Evolutionary conservation across 345 rosid species (phyloP), one percentile per base, ranked within the genome.

Genomic region (Melaleuca quinquenervia): DNA sequence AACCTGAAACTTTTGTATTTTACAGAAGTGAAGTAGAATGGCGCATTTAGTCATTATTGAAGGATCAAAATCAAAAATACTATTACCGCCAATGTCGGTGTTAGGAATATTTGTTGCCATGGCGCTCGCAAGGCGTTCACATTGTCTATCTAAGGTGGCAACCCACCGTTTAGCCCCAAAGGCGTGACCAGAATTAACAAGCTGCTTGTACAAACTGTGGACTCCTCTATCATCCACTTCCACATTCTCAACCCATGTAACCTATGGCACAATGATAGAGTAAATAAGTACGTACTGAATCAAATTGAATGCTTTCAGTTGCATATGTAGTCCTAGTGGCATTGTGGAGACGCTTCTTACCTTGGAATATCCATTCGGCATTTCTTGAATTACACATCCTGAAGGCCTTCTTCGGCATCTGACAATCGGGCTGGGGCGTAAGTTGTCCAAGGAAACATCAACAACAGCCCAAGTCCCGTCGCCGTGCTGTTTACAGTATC

Each of bases 111-210:
- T 92, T 50, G 92, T 89, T 49, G 96, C 93, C 92, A 92, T 87
- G 80, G 93, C 93, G 86, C 96, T 92, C 8, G 98, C 95, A 14
- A 94, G 93, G 32, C 99, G 87, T 90, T 96, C 96, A 51, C 98
- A 92, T 74, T 96, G 96, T 84, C 98, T 92, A n/a, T 93, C 94
- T 18, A 98, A 86, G 12, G 95, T 94, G 15, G 96, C 91, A 45
- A 96, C 87, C 99, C 99, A 98, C 26, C 98, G 97, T 86, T 87
- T 95, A 20, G 99, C 99, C 22, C 96, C 98, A 60, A 95, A 95
- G 18, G 96, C 99, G 60, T 93, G 91, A 22, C 98, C 99, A 9
- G 93, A 87, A 88, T 78, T 78, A 24, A 96, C 92, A 1, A 95
- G 89, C 84, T 93, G 93, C 91, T 90, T 92, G 92, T 90, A 98